Percentiles rank a stretch among this genome's conserved stretches.
These are phyloP conservation scores for Phytopythium helicoides DNA, from an alignment of 352 stramenopile genomes.

Conservation along the genomic window DNA sequence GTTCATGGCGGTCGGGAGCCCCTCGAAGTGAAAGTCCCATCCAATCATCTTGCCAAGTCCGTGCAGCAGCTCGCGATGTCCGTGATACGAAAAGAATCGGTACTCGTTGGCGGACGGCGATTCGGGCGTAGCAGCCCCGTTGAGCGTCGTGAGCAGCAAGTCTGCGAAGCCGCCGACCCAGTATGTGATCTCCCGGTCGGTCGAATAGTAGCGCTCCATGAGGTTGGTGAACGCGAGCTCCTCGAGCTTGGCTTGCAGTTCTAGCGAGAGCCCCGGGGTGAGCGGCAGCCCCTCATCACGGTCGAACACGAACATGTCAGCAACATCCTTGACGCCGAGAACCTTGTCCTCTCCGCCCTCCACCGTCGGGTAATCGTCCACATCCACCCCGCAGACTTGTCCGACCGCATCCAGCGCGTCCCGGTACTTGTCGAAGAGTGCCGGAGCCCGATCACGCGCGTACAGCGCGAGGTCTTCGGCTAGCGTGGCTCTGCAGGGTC, in stretches of 20 bases:
- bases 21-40: slow-evolving; percentile 74
- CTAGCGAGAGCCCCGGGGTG: slow-evolving; percentile 47
- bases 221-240: slow-evolving; percentile 78
- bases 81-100: slow-evolving; percentile 83
- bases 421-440: slow-evolving; percentile 57
- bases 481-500: slow-evolving; percentile 55
- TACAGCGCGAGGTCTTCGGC: slow-evolving; percentile 56
- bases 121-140: slow-evolving; percentile 41
- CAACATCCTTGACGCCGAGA: slow-evolving; percentile 78
- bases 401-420: slow-evolving; percentile 54
- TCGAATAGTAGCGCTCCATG: slow-evolving; percentile 85
- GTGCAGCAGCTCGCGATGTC: slow-evolving; percentile 77
- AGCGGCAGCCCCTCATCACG: slow-evolving; percentile 57
- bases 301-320: slow-evolving; percentile 85
- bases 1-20: slow-evolving; percentile 61
- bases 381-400: slow-evolving; percentile 53
- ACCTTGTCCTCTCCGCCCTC: slow-evolving; percentile 68
- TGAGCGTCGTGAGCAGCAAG: slow-evolving; percentile 61
- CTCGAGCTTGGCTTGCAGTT: slow-evolving; percentile 53
- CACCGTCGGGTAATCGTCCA: slow-evolving; percentile 56
- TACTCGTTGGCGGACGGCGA: slow-evolving; percentile 50
- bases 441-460: slow-evolving; percentile 42
- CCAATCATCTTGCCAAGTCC: slow-evolving; percentile 76
- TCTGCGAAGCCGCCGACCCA: slow-evolving; percentile 77
- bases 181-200: slow-evolving; percentile 77